A percentile compares a stretch with the other conserved stretches of the same genome.
phyloP scores from a whole-genome alignment of 257 asterid species.

The Solanum lycopersicoides region DNA sequence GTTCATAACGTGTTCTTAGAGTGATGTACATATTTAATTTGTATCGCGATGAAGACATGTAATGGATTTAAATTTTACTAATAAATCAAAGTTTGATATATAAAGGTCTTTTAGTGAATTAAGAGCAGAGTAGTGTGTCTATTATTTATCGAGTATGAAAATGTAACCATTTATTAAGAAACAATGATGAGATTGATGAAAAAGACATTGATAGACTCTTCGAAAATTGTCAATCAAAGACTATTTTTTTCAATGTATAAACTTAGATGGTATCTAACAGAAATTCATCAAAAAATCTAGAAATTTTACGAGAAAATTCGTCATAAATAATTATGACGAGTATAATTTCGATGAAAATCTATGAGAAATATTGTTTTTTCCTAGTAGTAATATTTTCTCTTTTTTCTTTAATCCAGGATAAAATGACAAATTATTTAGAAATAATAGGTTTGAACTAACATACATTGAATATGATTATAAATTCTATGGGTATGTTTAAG shows the following conservation, averaged over 20 bases:
- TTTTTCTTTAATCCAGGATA: not conserved
- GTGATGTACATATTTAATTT: not conserved
- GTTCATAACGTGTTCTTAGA: accelerated
- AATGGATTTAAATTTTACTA: not conserved
- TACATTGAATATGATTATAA: not conserved
- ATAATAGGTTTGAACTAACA: not conserved
- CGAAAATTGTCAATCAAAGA: not conserved
- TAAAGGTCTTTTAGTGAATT: not conserved
- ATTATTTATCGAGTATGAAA: not conserved
- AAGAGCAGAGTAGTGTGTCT: not conserved
- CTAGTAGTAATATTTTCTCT: not conserved
- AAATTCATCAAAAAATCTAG: not conserved
- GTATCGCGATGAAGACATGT: not conserved
- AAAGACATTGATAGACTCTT: not conserved
- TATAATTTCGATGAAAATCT: too few species aligned
- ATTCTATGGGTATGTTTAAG: not conserved
- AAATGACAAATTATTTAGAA: not conserved
- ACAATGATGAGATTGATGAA: not conserved
- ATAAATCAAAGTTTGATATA: not conserved
- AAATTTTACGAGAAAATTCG: not conserved
- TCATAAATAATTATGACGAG: too few species aligned
- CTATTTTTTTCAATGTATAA: too few species aligned
- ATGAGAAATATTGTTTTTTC: not conserved
- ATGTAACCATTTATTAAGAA: not conserved
- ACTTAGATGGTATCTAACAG: not conserved